Evolutionary conservation across 192 early-diverging fungal genomes (phyloP).

Genomic region (Backusella australiensis): DNA sequence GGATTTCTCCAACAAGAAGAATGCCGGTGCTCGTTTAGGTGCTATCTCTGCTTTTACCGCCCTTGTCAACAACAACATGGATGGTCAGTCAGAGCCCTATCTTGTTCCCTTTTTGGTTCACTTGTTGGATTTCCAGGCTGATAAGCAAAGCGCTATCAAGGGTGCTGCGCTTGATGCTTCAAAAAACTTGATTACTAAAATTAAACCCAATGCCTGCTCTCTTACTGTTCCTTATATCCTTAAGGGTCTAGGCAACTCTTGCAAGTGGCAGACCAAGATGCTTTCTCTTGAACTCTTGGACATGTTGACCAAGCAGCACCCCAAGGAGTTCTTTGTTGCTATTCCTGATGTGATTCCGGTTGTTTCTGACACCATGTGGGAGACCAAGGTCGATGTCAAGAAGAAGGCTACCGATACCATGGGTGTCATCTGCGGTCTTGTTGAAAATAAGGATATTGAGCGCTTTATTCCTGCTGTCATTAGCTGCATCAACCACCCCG

Average conservation of each 20-base stretch:
- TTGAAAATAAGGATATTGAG: slow-evolving; percentile 80
- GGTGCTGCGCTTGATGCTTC: slow-evolving; percentile 44
- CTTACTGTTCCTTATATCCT: slow-evolving; percentile 63
- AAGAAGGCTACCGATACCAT: slow-evolving; percentile 64
- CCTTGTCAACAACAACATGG: slow-evolving; percentile 46
- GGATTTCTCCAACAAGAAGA: slow-evolving; percentile 73
- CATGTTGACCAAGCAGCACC: slow-evolving; percentile 42
- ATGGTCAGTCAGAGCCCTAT: slow-evolving; percentile 65
- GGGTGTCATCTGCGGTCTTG: slow-evolving; percentile 63
- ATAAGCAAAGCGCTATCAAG: slow-evolving; percentile 48
- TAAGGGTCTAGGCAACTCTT: slow-evolving; percentile 67
- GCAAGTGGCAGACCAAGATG: slow-evolving; percentile 75
- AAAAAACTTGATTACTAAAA: slow-evolving; percentile 40
- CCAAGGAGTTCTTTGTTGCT: slow-evolving; percentile 46
- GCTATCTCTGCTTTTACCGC: slow-evolving; percentile 57
- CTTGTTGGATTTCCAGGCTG: slow-evolving; percentile 61
- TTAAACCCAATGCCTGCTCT: slow-evolving; percentile 45
- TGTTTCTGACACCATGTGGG: slow-evolving; percentile 77
- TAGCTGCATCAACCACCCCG: slow-evolving; percentile 71
- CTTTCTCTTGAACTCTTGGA: slow-evolving; percentile 46
- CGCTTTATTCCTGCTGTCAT: slow-evolving; percentile 76
- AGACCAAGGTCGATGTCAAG: slow-evolving; percentile 75
- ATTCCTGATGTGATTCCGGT: slow-evolving; percentile 67
- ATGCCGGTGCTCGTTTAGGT: slow-evolving; percentile 56
- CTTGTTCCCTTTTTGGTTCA: slow-evolving; percentile 60